Percentiles rank a stretch among this genome's conserved stretches.
Evolutionary conservation across 345 rosid species (phyloP).

Genomic region (Euphorbia tirucalli): DNA sequence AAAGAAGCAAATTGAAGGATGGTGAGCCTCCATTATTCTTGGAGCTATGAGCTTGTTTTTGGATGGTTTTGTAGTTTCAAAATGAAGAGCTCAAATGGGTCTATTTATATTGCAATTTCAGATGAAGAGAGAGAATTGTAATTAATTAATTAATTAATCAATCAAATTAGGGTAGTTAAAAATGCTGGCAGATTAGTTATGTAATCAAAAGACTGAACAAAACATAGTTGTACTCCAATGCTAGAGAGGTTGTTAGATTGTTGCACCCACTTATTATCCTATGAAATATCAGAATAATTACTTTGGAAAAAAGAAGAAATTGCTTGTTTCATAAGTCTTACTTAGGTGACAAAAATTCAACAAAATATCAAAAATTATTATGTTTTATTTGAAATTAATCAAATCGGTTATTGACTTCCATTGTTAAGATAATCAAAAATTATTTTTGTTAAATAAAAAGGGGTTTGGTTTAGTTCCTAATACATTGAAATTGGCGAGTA

Average conservation of each 20-base stretch:
- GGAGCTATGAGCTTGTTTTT: background rate
- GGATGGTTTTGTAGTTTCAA: background rate
- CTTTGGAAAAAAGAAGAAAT: background rate
- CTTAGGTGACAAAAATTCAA: conserved; percentile 17
- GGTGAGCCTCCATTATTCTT: background rate
- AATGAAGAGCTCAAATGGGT: background rate
- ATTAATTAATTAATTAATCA: too few relatives aligned
- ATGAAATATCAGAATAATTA: background rate
- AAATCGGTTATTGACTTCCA: background rate
- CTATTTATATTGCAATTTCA: background rate
- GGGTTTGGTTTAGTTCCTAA: background rate
- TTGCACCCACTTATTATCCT: conserved; percentile 22
- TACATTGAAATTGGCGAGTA: conserved; percentile 2
- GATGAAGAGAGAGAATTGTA: too few relatives aligned
- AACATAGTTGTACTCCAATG: background rate
- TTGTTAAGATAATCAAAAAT: background rate
- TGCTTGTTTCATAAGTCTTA: conserved; percentile 12
- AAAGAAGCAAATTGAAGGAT: conserved; percentile 1
- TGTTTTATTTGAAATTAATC: background rate
- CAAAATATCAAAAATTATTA: background rate
- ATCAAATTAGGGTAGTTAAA: background rate
- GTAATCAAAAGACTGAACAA: background rate
- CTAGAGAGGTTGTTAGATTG: conserved; percentile 17
- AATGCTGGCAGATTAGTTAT: too few relatives aligned
- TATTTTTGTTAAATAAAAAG: background rate